phyloP scores from a whole-genome alignment of 371 early-diverging fungal species.

The Rhizopus arrhizus region DNA sequence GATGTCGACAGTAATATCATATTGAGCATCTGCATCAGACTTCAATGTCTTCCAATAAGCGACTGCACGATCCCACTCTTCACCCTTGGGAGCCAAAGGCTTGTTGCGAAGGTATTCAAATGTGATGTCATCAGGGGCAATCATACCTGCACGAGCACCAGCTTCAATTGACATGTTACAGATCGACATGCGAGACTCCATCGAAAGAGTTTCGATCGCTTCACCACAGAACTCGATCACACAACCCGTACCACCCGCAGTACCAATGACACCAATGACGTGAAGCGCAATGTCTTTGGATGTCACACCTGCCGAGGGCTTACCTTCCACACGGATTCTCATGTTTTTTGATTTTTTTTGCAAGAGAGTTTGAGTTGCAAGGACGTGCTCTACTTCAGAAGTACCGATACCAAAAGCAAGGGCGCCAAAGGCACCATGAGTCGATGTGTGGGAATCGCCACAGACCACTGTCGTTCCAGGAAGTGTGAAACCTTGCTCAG shows the following conservation, averaged over 20 bases:
- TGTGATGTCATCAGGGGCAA: slow-evolving; percentile 70
- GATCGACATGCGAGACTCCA: slow-evolving; percentile 75
- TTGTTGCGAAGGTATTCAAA: slow-evolving; percentile 65
- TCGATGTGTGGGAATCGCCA: slow-evolving; percentile 75
- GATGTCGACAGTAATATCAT: slow-evolving; percentile 63
- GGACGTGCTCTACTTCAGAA: slow-evolving; percentile 73
- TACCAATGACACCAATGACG: slow-evolving; percentile 71
- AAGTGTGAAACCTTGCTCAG: slow-evolving; percentile 75
- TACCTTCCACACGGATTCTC: slow-evolving; percentile 61
- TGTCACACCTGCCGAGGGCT: slow-evolving; percentile 55
- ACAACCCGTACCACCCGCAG: slow-evolving; percentile 71
- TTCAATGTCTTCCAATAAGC: slow-evolving; percentile 63
- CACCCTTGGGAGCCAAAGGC: slow-evolving; percentile 65
- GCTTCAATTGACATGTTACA: slow-evolving; percentile 78
- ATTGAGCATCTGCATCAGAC: slow-evolving; percentile 63
- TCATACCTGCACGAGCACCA: slow-evolving; percentile 75
- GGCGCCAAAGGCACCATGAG: slow-evolving; percentile 77
- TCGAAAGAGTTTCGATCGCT: slow-evolving; percentile 49
- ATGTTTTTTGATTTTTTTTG: slow-evolving; percentile 73
- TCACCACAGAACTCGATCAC: slow-evolving; percentile 70
- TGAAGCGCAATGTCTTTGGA: slow-evolving; percentile 71
- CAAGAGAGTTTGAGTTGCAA: slow-evolving; percentile 71
- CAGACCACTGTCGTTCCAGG: slow-evolving; percentile 74
- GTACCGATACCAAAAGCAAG: slow-evolving; percentile 78
- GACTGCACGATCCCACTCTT: slow-evolving; percentile 64